Evolutionary conservation across 208 protist species (phyloP).

Genomic region (Trypanosoma congolense): DNA sequence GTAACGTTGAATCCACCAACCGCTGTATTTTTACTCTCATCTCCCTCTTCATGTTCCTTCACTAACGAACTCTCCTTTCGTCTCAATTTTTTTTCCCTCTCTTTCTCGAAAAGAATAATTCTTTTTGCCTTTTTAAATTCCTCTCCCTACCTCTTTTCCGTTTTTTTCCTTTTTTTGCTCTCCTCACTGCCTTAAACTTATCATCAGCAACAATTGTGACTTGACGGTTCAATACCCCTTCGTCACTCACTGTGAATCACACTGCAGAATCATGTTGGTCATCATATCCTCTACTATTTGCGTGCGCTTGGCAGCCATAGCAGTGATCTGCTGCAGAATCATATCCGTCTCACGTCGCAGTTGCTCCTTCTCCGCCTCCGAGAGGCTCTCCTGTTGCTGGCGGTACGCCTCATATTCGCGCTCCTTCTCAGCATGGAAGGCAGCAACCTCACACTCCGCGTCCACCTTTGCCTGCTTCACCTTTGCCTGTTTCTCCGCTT

Average conservation of each 20-base stretch:
- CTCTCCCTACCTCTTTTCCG: slow-evolving; percentile 1
- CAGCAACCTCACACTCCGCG: slow-evolving; percentile 75
- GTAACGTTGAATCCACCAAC: background rate
- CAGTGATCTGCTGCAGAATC: slow-evolving; percentile 53
- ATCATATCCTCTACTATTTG: slow-evolving; percentile 58
- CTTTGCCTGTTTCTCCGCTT: slow-evolving; percentile 74
- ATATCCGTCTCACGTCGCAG: slow-evolving; percentile 58
- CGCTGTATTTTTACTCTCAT: background rate
- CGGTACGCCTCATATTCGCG: slow-evolving; percentile 66
- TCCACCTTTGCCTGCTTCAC: slow-evolving; percentile 81
- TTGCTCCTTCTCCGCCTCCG: slow-evolving; percentile 56
- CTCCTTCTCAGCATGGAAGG: slow-evolving; percentile 70
- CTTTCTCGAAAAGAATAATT: slow-evolving; percentile 9
- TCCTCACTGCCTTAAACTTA: slow-evolving; percentile 4
- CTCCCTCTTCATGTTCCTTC: slow-evolving; percentile 1
- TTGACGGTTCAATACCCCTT: no score
- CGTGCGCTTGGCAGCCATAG: slow-evolving; percentile 60
- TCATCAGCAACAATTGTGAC: slow-evolving; percentile 1
- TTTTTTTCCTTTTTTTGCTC: slow-evolving; percentile 8
- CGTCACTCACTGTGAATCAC: no score
- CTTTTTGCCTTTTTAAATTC: slow-evolving; percentile 1
- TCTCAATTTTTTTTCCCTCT: slow-evolving; percentile 9
- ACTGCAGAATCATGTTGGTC: slow-evolving; percentile 48
- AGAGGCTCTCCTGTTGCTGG: slow-evolving; percentile 37
- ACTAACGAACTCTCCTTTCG: no score